These are phyloP conservation scores for Luvunga scandens DNA, from an alignment of 345 rosid genomes.

Conservation along the genomic window DNA sequence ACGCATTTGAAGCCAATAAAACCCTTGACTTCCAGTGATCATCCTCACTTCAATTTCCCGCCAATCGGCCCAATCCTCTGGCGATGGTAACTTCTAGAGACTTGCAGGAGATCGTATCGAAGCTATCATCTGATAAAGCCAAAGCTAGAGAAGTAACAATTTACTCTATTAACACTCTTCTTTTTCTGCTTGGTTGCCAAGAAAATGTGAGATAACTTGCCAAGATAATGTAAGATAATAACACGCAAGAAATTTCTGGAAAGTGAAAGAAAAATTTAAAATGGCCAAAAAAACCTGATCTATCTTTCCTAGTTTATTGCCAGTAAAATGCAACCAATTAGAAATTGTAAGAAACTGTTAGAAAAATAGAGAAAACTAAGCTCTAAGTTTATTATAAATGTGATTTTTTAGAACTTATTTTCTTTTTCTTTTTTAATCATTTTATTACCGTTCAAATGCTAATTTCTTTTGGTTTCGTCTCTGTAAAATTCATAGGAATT, in stretches of 20 bases:
- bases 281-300: no score
- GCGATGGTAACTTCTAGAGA: slow-evolving; percentile 66
- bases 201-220: not conserved
- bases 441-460: not conserved
- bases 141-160: slow-evolving; percentile 69
- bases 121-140: slow-evolving; percentile 93
- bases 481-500: not conserved
- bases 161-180: slow-evolving; percentile 16
- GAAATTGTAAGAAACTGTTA: not conserved
- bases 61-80: not conserved
- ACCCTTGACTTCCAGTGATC: no score
- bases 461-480: not conserved
- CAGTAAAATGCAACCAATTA: not conserved
- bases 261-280: no score
- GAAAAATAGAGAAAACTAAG: not conserved
- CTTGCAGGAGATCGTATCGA: slow-evolving; percentile 71
- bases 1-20: no score
- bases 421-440: not conserved
- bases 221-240: no score
- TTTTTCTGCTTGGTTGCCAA: slow-evolving; percentile 8
- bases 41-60: slow-evolving; percentile 3
- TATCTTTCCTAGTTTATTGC: slow-evolving; percentile 11
- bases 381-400: slow-evolving; percentile 6
- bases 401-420: not conserved
- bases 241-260: no score